Conservation (phyloP, 768 basidiomycete genomes). For the Lactarius pseudohatsudake region DNA sequence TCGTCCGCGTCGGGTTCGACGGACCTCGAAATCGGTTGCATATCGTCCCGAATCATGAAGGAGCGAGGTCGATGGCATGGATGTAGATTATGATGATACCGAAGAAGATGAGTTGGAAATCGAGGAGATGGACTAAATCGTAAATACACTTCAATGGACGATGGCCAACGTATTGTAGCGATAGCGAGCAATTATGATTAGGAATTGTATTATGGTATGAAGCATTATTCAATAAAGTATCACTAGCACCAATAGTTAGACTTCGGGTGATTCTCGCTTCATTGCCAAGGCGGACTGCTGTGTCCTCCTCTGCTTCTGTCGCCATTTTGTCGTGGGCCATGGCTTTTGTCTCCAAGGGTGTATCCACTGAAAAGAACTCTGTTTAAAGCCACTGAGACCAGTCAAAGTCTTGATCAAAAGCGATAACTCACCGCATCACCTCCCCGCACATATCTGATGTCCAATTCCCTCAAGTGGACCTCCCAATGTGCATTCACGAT, state of each 20-base stretch:
- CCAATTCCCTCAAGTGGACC: slow-evolving; percentile 29
- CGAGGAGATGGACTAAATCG: slow-evolving; percentile 61
- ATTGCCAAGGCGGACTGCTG: neutral
- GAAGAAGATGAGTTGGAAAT: slow-evolving; percentile 55
- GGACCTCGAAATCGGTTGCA: slow-evolving; percentile 74
- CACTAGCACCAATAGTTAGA: neutral
- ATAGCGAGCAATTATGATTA: neutral
- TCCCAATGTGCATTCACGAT: slow-evolving; percentile 32
- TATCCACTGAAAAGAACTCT: slow-evolving; percentile 22
- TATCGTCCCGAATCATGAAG: slow-evolving; percentile 83
- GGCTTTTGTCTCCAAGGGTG: slow-evolving; percentile 14
- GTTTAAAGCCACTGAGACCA: neutral
- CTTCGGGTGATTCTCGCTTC: neutral
- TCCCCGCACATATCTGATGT: slow-evolving; percentile 23
- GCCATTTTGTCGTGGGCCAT: slow-evolving; percentile 11
- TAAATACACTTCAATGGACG: neutral
- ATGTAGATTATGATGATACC: slow-evolving; percentile 57
- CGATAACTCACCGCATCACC: slow-evolving; percentile 7
- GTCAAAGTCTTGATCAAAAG: neutral
- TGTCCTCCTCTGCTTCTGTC: neutral
- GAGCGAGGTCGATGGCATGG: slow-evolving; percentile 48
- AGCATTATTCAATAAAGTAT: neutral
- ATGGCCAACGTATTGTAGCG: neutral
- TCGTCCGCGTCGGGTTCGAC: slow-evolving; percentile 73
- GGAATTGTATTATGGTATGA: neutral